A percentile compares a stretch with the other conserved stretches of the same genome.
Conservation (phyloP, 108 stramenopile species). For the Nitzschia sp. region DNA sequence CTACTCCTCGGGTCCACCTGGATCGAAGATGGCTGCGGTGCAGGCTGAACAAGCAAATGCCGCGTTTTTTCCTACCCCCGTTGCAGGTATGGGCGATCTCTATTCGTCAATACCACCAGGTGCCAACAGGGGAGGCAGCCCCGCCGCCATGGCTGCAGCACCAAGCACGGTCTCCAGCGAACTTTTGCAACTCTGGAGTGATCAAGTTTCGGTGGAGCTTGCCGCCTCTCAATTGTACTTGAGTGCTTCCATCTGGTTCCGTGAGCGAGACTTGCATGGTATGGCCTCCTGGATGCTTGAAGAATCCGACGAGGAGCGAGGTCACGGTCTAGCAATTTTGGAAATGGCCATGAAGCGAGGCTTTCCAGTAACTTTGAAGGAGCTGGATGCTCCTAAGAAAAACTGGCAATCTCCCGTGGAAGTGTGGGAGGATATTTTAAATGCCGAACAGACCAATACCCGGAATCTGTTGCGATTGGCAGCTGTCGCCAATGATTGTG, state of each 20-base stretch:
- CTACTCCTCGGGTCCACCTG: too few relatives aligned
- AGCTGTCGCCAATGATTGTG: conserved; percentile 23
- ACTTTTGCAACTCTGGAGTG: conserved; percentile 14
- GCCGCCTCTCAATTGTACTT: conserved; percentile 34
- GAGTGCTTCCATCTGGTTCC: conserved; percentile 38
- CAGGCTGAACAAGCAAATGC: not conserved
- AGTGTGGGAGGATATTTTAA: conserved; percentile 31
- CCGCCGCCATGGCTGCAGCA: not conserved
- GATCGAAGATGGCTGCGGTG: too few relatives aligned
- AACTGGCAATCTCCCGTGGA: conserved; percentile 29
- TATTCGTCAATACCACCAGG: not conserved
- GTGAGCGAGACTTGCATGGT: conserved; percentile 13
- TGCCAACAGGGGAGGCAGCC: not conserved
- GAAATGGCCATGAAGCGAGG: conserved; percentile 31
- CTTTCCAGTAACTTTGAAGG: conserved; percentile 16
- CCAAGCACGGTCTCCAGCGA: conserved; percentile 4
- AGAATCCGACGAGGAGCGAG: conserved; percentile 38
- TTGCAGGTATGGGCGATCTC: not conserved
- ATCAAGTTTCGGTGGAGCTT: conserved; percentile 36
- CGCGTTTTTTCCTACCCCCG: not conserved
- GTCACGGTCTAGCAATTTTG: conserved; percentile 27
- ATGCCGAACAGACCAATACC: conserved; percentile 27
- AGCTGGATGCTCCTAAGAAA: conserved; percentile 21
- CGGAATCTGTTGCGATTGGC: conserved; percentile 28
- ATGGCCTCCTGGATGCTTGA: conserved; percentile 42